Evolutionary conservation across 2,329 filamentous ascomycete species (phyloP).

Genomic region (Trichoderma polysporum): DNA sequence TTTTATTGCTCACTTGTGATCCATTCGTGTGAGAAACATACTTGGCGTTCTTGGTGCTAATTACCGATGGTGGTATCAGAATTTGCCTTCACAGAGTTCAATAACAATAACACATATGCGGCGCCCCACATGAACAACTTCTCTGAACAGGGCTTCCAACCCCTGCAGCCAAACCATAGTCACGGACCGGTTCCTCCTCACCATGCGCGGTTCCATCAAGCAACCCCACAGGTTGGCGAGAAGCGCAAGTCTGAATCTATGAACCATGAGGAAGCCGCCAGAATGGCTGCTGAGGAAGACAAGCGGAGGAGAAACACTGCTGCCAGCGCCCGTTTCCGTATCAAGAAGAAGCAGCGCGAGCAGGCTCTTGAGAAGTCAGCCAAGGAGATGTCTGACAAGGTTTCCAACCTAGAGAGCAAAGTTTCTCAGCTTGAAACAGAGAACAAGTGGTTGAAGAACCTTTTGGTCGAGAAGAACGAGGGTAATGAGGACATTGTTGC

Average conservation of each 20-base stretch:
- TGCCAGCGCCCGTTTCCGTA: slow-evolving; percentile 81
- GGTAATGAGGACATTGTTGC: slow-evolving; percentile 53
- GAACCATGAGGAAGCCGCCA: slow-evolving; percentile 68
- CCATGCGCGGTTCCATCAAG: slow-evolving; percentile 35
- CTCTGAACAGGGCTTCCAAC: slow-evolving; percentile 45
- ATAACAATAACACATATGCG: slow-evolving; percentile 49
- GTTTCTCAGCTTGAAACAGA: slow-evolving; percentile 78
- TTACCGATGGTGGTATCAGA: slow-evolving; percentile 52
- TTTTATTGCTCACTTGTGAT: background rate
- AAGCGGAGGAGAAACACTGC: slow-evolving; percentile 88
- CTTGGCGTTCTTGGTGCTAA: slow-evolving; percentile 9
- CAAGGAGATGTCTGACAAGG: slow-evolving; percentile 81
- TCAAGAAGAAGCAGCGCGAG: slow-evolving; percentile 96
- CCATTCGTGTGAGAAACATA: background rate
- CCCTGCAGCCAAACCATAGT: slow-evolving; percentile 54
- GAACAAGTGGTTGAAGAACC: slow-evolving; percentile 78
- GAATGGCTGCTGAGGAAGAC: slow-evolving; percentile 79
- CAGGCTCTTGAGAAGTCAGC: slow-evolving; percentile 78
- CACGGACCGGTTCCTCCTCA: slow-evolving; percentile 41
- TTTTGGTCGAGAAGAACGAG: slow-evolving; percentile 80
- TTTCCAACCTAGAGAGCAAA: slow-evolving; percentile 67
- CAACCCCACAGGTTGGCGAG: slow-evolving; percentile 37
- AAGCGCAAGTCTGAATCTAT: slow-evolving; percentile 52
- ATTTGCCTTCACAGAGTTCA: slow-evolving; percentile 58
- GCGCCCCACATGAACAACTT: slow-evolving; percentile 48